Evolutionary conservation across 2,329 filamentous ascomycete species (phyloP).

Genomic region (Calonectria naviculata): DNA sequence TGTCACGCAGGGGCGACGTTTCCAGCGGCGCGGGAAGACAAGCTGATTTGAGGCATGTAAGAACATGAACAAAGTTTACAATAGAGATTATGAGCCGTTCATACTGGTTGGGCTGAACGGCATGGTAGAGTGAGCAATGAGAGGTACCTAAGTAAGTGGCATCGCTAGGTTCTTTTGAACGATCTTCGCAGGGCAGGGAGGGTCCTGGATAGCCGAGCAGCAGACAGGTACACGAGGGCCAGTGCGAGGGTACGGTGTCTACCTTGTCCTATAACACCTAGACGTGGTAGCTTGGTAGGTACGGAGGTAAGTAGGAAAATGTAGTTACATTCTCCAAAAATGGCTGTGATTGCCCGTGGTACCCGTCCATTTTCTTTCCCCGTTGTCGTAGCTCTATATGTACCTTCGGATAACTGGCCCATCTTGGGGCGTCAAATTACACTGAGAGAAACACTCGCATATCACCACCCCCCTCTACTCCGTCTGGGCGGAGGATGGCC

Average conservation of each 20-base stretch:
- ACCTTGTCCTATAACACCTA: no score
- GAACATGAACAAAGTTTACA: neutral
- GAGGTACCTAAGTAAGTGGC: neutral
- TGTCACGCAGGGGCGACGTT: neutral
- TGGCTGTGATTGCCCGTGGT: neutral
- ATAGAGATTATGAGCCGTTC: neutral
- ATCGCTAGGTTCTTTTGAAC: neutral
- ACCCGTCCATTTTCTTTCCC: neutral
- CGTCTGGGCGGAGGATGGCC: neutral
- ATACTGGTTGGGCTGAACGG: neutral
- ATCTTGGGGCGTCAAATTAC: neutral
- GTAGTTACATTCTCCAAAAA: neutral
- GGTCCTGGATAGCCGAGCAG: neutral
- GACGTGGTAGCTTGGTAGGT: neutral
- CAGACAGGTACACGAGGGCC: constrained; percentile 1
- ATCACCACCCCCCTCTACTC: neutral
- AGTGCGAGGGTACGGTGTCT: neutral
- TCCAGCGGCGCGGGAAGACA: neutral
- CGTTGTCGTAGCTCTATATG: neutral
- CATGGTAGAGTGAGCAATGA: neutral
- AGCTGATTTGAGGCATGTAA: neutral
- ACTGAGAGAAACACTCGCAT: neutral
- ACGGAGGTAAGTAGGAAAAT: neutral
- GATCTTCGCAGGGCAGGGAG: constrained; percentile 15
- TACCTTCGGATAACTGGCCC: neutral